These are phyloP conservation scores for Boletus rubescentipes DNA, from an alignment of 768 basidiomycete species.

Conservation along the genomic window DNA sequence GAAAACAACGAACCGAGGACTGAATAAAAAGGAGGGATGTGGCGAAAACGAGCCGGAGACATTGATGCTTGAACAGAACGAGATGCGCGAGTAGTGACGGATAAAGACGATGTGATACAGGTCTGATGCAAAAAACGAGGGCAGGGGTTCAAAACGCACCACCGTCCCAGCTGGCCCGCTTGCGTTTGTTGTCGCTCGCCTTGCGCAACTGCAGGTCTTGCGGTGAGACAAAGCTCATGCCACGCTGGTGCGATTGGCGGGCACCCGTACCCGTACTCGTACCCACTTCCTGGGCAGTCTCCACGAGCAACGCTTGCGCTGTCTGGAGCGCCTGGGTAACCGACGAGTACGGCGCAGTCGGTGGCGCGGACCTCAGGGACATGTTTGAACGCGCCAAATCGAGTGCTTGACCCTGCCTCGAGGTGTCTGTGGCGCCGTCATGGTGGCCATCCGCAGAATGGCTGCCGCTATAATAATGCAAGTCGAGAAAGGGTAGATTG, in stretches of 20 bases:
- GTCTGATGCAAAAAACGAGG: slow-evolving; percentile 3
- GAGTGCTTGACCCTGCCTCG: slow-evolving; percentile 48
- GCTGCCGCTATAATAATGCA: slow-evolving; percentile 60
- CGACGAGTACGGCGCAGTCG: slow-evolving; percentile 23
- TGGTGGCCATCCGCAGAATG: slow-evolving; percentile 29
- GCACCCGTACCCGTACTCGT: background rate
- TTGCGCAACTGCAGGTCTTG: slow-evolving; percentile 50
- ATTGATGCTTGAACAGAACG: slow-evolving; percentile 4
- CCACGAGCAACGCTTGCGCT: slow-evolving; percentile 31
- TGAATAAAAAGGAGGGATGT: background rate
- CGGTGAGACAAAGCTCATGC: slow-evolving; percentile 52
- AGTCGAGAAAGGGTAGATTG: slow-evolving; percentile 66
- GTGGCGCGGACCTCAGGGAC: slow-evolving; percentile 30
- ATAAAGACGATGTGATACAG: slow-evolving; percentile 8
- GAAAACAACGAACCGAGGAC: slow-evolving; percentile 8
- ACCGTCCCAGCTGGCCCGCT: slow-evolving; percentile 59
- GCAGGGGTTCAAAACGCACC: slow-evolving; percentile 28
- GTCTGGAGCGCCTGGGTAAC: slow-evolving; percentile 35
- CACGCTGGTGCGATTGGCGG: slow-evolving; percentile 42
- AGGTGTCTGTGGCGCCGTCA: slow-evolving; percentile 27
- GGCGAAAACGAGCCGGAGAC: slow-evolving; percentile 13
- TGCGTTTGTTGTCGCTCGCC: slow-evolving; percentile 52
- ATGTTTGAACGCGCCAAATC: slow-evolving; percentile 45
- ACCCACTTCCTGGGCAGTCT: slow-evolving; percentile 13
- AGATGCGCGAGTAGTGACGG: slow-evolving; percentile 13